phyloP scores from a whole-genome alignment of 768 basidiomycete genomes.

The Termitomyces sp. region DNA sequence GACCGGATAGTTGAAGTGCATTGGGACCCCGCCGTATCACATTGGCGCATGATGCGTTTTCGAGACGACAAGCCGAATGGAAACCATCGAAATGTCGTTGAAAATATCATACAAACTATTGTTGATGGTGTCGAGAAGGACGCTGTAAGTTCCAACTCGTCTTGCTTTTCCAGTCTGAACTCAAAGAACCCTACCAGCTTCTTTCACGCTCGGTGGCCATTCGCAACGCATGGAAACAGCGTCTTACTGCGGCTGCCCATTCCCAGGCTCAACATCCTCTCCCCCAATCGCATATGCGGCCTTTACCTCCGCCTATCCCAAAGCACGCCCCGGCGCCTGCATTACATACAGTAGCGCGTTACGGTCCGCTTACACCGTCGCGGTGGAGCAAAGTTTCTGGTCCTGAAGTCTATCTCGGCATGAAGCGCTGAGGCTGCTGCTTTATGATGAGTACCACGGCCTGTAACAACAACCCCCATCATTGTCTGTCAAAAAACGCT shows the following conservation, averaged over 20 bases:
- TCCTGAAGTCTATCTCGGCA: constrained; percentile 53
- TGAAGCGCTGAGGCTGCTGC: constrained; percentile 51
- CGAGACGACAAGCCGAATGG: constrained; percentile 92
- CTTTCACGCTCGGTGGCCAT: constrained; percentile 59
- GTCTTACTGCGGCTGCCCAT: constrained; percentile 34
- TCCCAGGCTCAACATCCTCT: constrained; percentile 19
- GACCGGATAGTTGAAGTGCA: constrained; percentile 93
- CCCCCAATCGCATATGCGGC: constrained; percentile 17
- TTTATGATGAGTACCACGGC: not conserved
- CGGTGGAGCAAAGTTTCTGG: constrained; percentile 75
- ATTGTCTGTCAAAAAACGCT: not conserved
- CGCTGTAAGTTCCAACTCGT: constrained; percentile 43
- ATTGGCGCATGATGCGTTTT: constrained; percentile 92
- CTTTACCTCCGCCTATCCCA: constrained; percentile 19
- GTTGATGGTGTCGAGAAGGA: constrained; percentile 92
- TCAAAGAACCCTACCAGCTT: constrained; percentile 40
- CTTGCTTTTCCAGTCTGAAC: constrained; percentile 2
- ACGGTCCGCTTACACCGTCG: constrained; percentile 60
- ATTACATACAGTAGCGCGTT: constrained; percentile 38
- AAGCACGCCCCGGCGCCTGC: constrained; percentile 13
- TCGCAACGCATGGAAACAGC: constrained; percentile 71
- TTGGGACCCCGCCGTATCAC: constrained; percentile 65
- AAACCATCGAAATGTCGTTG: constrained; percentile 80
- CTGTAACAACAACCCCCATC: not conserved
- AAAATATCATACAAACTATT: constrained; percentile 87